Conservation (phyloP, 2,329 filamentous ascomycete genomes). For the Fusarium domesticum region DNA sequence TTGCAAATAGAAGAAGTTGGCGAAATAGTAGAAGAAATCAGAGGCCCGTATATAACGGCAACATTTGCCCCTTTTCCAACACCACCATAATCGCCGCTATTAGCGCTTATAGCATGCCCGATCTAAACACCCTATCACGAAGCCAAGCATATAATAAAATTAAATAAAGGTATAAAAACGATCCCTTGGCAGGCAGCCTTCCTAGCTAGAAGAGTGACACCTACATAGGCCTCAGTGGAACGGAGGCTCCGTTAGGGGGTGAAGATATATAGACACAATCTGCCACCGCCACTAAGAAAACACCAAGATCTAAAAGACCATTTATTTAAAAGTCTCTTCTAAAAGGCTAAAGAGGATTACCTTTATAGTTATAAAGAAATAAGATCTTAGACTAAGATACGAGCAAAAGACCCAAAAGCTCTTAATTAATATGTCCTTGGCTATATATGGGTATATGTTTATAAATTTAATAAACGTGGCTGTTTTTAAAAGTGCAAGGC, state of each 20-base stretch:
- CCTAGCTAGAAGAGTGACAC: not conserved
- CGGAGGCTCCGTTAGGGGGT: not conserved
- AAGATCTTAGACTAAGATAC: not conserved
- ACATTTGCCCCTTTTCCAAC: too few relatives aligned
- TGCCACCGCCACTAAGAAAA: not conserved
- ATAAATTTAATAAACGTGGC: not conserved
- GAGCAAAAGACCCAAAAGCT: not conserved
- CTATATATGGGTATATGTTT: conserved; percentile 1
- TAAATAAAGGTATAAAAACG: not conserved
- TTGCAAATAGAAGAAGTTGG: not conserved
- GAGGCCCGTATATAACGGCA: not conserved
- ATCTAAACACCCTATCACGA: too few relatives aligned
- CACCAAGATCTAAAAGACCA: not conserved
- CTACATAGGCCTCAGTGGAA: not conserved
- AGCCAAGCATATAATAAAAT: not conserved
- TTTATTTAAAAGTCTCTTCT: not conserved
- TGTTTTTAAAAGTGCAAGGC: not conserved
- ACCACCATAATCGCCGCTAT: not conserved
- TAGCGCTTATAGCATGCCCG: not conserved
- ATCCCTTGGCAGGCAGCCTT: not conserved
- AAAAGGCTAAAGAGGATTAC: not conserved
- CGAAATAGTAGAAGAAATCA: not conserved
- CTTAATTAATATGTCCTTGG: not conserved
- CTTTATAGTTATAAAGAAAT: not conserved
- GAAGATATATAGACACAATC: not conserved